Evolutionary conservation across 805 yeast genomes (phyloP).

Genomic region (Metschnikowia hibisci): DNA sequence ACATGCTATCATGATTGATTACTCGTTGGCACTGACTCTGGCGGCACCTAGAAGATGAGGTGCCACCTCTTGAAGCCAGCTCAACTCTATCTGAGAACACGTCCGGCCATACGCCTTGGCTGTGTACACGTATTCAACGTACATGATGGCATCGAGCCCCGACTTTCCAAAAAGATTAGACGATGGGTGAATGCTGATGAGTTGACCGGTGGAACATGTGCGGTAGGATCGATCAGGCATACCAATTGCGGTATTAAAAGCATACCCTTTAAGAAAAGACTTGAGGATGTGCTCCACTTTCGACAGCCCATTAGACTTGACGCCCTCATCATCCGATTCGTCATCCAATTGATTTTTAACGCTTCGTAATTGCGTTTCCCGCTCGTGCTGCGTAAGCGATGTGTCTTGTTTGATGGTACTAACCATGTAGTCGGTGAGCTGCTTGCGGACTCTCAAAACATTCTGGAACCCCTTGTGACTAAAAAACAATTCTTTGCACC

Average conservation of each 20-base stretch:
- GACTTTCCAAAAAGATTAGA: constrained; percentile 75
- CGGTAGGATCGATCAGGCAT: constrained; percentile 91
- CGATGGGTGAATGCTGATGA: constrained; percentile 86
- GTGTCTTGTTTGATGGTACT: constrained; percentile 43
- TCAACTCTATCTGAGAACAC: constrained; percentile 75
- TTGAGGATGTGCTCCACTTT: constrained; percentile 55
- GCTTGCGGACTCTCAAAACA: constrained; percentile 70
- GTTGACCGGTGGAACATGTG: constrained; percentile 79
- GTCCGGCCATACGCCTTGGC: constrained; percentile 88
- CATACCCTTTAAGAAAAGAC: constrained; percentile 77
- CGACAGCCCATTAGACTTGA: constrained; percentile 32
- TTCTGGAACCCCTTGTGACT: constrained; percentile 78
- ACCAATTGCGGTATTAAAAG: constrained; percentile 89
- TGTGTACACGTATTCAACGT: constrained; percentile 90
- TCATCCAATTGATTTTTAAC: constrained; percentile 25
- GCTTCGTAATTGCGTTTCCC: constrained; percentile 24
- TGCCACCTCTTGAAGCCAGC: constrained; percentile 83
- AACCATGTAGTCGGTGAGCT: constrained; percentile 66
- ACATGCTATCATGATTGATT: constrained; percentile 13
- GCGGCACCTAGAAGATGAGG: constrained; percentile 55
- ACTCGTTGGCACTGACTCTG: constrained; percentile 24
- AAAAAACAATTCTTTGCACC: constrained; percentile 80
- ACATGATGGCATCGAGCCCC: constrained; percentile 83
- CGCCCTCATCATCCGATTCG: constrained; percentile 20
- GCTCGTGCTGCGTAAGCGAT: constrained; percentile 23